These are phyloP conservation scores for Syncephalastrum contaminatum DNA, from an alignment of 371 early-diverging fungal genomes.

Conservation along the genomic window DNA sequence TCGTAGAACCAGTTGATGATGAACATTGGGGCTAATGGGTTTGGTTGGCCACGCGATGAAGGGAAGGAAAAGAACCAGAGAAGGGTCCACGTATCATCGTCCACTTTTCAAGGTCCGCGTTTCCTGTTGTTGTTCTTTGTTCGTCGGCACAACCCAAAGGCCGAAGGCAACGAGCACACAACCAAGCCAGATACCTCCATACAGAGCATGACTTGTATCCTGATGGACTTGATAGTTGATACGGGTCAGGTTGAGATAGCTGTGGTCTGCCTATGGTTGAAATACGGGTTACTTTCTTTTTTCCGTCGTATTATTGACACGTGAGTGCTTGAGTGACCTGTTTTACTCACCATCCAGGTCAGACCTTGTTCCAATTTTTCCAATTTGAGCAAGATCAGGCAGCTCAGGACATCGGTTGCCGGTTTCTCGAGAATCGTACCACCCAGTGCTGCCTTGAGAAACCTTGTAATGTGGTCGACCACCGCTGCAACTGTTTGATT, in stretches of 20 bases:
- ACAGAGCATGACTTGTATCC: too few species aligned
- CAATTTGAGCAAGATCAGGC: conserved; percentile 33
- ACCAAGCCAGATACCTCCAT: too few species aligned
- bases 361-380: conserved; percentile 35
- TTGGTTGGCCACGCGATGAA: conserved; percentile 11
- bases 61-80: conserved; percentile 11
- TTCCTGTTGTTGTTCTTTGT: too few species aligned
- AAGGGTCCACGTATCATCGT: not conserved
- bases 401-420: conserved; percentile 28
- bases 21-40: conserved; percentile 62
- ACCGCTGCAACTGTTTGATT: conserved; percentile 29
- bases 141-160: too few species aligned
- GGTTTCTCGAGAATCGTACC: conserved; percentile 34
- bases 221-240: not conserved
- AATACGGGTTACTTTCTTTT: not conserved
- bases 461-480: conserved; percentile 17
- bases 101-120: too few species aligned
- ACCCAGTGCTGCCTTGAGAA: conserved; percentile 23
- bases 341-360: conserved; percentile 42
- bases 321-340: not conserved
- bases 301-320: not conserved
- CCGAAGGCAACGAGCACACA: too few species aligned
- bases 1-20: conserved; percentile 94
- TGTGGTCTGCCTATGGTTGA: conserved; percentile 6
- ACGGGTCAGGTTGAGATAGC: conserved; percentile 17